These are phyloP conservation scores for Candida pseudoglaebosa DNA, from an alignment of 805 yeast genomes.

Conservation along the genomic window DNA sequence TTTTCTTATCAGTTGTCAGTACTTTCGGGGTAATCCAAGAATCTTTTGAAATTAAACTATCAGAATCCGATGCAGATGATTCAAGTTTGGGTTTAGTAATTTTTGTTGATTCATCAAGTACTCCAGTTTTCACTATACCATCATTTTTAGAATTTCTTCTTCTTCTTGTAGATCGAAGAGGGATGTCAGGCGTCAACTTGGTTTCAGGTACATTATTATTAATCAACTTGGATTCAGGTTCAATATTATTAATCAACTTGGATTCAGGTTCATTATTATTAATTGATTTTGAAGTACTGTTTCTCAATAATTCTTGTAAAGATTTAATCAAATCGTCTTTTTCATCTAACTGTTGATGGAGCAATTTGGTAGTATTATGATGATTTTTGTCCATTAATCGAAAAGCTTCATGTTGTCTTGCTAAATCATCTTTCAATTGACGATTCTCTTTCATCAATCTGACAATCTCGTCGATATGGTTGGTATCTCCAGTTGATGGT, in stretches of 20 bases:
- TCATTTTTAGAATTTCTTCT: conserved; percentile 12
- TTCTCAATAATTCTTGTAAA: conserved; percentile 9
- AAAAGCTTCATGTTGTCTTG: not conserved
- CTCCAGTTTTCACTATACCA: not conserved
- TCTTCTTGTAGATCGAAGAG: conserved; percentile 20
- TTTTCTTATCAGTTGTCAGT: not conserved
- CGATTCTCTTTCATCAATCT: conserved; percentile 31
- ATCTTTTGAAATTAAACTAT: not conserved
- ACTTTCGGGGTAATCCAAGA: not conserved
- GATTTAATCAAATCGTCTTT: conserved; percentile 11
- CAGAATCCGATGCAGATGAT: not conserved
- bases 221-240: not conserved
- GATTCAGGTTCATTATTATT: not conserved
- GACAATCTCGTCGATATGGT: too few relatives aligned
- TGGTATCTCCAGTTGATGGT: too few relatives aligned
- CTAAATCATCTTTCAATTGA: conserved; percentile 22
- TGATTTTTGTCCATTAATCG: not conserved
- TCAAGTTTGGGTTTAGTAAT: not conserved
- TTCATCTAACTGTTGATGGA: conserved; percentile 3
- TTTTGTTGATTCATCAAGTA: too few relatives aligned
- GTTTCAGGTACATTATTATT: not conserved
- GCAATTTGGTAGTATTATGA: not conserved
- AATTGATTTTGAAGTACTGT: conserved; percentile 5
- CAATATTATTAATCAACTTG: too few relatives aligned
- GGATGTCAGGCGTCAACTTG: conserved; percentile 12